Base-by-base conservation (phyloP, 1,139 yeast genomes). In the Lodderomyces pseudojiufengensis region DNA sequence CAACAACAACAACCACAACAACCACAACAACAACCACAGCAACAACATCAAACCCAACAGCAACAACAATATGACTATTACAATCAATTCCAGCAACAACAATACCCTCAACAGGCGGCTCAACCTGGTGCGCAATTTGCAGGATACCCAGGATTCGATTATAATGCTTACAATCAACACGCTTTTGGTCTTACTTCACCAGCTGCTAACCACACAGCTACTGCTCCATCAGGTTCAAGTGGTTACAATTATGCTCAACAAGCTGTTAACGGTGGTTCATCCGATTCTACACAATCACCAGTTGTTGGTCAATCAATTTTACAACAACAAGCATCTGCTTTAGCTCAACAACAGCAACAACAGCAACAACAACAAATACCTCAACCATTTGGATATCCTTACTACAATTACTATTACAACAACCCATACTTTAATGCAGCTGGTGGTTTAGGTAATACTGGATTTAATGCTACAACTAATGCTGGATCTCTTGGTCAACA, bases 371-470 rank as follows among this genome's bases (percentile, higher is more conserved):
- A 49, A 39, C 54, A 48, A 35, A 40, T 44, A 18, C 52, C 48
- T 33, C 58, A 70, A 33, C 73, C 73, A 42, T 67, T 61, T 47
- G 73, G 65, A 22, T 68, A 68, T 57, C 73, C 74, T 38, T 67
- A 68, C 56, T 59, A 65, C 55, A 55, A 67, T 52, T 67, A 65
- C 51, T 67, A 67, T 52, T 67, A 67, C 52, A 63, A 63, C 48
- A 63, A 62, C 24, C 73, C 72, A 48, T 67, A 61, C 51, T 69
- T 64, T 47, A 65, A 63, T 32, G 43, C 40, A 25, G 48, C 46
- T 28, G 44, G 47, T 33, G 54, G 48, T 25, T 46, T 43, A 32
- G 47, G 44, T 10, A 58, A 56, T 40, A 51, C 43, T 38, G 52
- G 52, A 26, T 57, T 54, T 41, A 50, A 50, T 24, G 46, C 50